Base-by-base conservation (phyloP, 129 eudicot species). In the carrot (Daucus carota) region DNA sequence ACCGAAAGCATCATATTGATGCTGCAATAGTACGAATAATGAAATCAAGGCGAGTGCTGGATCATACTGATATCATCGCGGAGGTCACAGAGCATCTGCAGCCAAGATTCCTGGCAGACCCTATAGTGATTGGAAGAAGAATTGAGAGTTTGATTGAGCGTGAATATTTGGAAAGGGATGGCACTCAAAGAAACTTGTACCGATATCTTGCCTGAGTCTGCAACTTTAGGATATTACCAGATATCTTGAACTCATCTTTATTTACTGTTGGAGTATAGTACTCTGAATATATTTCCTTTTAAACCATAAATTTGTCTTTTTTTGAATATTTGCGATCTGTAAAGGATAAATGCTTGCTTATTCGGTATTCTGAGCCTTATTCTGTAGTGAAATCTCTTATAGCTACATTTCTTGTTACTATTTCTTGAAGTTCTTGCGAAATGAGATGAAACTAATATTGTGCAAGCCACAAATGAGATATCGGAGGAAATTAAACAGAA, bases 51-150 rank as follows among this genome's bases (percentile, higher is more conserved):
- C 82, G 82, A 76, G 92, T 89, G 4, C 78, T 89, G 78, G 95
- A 92, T 78, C 93, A 90, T 43, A 87, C 89, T 40, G 89, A 92
- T 66, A 82, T 92, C 13, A 84, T 92, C 31, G 76, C 90, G 3
- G 92, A 92, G 83, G 97, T 92, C 31, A 89, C 91, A n/a, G 85
- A 89, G 83, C 95, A 91, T 73, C 75, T 89, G 83, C 95, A 89
- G 65, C 67, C 95, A 36, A 83, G 95, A 41, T 91, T 91, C 60
- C 66, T 91, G 81, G 87, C 97, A 0, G 77, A 75, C 52, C 78
- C 78, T 0, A n/a, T 36, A 38, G 95, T 85, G 83, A 92, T 89
- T 14, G 89, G 87, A 92, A 92, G 89, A 72, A 83, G 92, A 34
- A 85, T 92, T 2, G 92, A 85, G 75, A 83, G 87, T 54, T 89